Conservation (phyloP, 2,329 filamentous ascomycete species). For the Paracorniculantispora psalliotae region DNA sequence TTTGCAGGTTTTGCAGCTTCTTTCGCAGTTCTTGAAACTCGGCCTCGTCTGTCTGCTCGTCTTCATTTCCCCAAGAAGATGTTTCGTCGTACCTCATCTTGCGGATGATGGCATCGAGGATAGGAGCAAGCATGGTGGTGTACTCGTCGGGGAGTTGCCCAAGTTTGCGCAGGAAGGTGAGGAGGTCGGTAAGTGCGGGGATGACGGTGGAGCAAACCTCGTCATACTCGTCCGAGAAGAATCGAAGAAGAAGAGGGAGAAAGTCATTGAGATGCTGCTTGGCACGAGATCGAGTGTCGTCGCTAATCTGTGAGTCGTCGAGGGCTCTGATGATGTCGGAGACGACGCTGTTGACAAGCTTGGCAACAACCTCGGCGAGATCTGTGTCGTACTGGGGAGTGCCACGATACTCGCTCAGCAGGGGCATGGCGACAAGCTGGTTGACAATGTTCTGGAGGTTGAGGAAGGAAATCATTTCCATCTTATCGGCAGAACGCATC, state of each 20-base stretch:
- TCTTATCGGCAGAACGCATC: conserved; percentile 91
- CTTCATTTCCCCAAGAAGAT: conserved; percentile 85
- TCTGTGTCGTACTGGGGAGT: conserved; percentile 92
- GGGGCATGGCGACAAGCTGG: conserved; percentile 78
- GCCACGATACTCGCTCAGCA: conserved; percentile 70
- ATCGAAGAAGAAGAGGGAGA: conserved; percentile 79
- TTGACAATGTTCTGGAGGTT: conserved; percentile 81
- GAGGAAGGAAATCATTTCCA: conserved; percentile 86
- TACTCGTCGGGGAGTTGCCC: conserved; percentile 69
- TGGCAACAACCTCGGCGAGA: conserved; percentile 89
- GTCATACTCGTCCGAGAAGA: conserved; percentile 97
- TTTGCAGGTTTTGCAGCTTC: conserved; percentile 82
- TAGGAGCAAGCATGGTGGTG: conserved; percentile 75
- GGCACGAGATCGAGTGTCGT: conserved; percentile 65
- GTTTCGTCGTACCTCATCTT: conserved; percentile 99
- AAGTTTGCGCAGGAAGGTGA: conserved; percentile 84
- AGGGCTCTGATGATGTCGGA: conserved; percentile 83
- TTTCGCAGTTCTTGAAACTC: conserved; percentile 95
- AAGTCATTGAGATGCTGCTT: conserved; percentile 80
- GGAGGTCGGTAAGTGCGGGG: conserved; percentile 83
- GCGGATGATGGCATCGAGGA: conserved; percentile 83
- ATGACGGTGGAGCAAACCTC: conserved; percentile 97
- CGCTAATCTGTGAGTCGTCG: conserved; percentile 59
- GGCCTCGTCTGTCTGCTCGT: conserved; percentile 92
- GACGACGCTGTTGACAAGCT: conserved; percentile 86